Evolutionary conservation across 805 yeast genomes (phyloP).

Genomic region (Middelhovenomyces tepae): DNA sequence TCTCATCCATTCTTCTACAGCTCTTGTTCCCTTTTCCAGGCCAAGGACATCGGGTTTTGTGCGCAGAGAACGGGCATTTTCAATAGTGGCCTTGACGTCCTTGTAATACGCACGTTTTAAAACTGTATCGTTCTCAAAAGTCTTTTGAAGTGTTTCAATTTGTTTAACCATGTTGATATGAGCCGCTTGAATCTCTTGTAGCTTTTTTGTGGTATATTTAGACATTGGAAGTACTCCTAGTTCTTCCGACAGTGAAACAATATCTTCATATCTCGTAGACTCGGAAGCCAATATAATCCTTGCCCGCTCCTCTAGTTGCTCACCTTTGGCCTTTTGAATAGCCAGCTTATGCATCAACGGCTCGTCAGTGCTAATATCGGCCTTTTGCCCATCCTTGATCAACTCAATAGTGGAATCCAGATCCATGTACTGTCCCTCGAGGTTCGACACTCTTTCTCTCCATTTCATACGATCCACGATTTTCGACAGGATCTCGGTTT

Average conservation of each 20-base stretch:
- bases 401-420: slow-evolving; percentile 19
- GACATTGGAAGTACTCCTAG: slow-evolving; percentile 10
- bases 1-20: slow-evolving; percentile 33
- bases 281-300: slow-evolving; percentile 12
- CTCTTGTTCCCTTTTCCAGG: slow-evolving; percentile 20
- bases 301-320: slow-evolving; percentile 20
- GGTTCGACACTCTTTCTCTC: slow-evolving; percentile 26
- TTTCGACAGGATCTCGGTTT: slow-evolving; percentile 34
- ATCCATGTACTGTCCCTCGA: slow-evolving; percentile 15
- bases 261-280: slow-evolving; percentile 5
- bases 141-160: slow-evolving; percentile 11
- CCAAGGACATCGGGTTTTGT: slow-evolving; percentile 13
- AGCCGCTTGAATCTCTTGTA: slow-evolving; percentile 14
- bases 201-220: slow-evolving; percentile 12
- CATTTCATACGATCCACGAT: slow-evolving; percentile 33
- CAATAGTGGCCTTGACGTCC: slow-evolving; percentile 23
- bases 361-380: slow-evolving; percentile 21
- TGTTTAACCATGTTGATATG: slow-evolving; percentile 13
- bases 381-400: slow-evolving; percentile 20
- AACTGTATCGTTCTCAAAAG: slow-evolving; percentile 23
- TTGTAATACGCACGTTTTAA: slow-evolving; percentile 28
- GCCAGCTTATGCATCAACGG: slow-evolving; percentile 11
- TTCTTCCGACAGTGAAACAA: slow-evolving; percentile 11
- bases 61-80: slow-evolving; percentile 16
- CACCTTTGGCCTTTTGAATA: slow-evolving; percentile 14